Base-by-base conservation (phyloP, 371 early-diverging fungal species). In the Coemansia sp. region DNA sequence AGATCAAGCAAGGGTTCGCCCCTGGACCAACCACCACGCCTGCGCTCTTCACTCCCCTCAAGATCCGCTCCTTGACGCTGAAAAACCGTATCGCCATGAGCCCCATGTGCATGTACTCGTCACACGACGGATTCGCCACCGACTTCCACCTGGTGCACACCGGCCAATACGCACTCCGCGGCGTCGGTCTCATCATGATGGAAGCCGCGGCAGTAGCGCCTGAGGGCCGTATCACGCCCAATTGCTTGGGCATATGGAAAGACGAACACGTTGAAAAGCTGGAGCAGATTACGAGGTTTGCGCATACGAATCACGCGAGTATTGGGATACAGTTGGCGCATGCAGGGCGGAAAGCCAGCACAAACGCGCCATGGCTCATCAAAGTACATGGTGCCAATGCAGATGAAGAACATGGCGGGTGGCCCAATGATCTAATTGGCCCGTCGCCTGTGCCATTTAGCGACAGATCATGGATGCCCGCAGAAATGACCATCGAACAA, bases 241-340 rank as follows among this genome's bases (percentile, higher is more conserved):
- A 85, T 57, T 89, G 90, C 66, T 64, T 84, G n/a, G 94, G 95
- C 4, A 52, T 95, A 16, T 95, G 90, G 89, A 81, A 68, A 4
- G 92, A 93, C 67, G 89, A 84, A n/a, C 95, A 94, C 37, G 84
- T 90, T 22, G 79, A 69, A 26, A 62, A 71, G 58, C 68, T 91
- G 34, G 80, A 82, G 56, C 82, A 84, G 11, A 82, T 92, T 26
- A 86, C 83, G 2, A 79, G 84, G 31, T 85, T 87, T 66, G 80
- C 84, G 34, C 90, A 93, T 60, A 72, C 83, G 3, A 84, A 84
- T 54, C 88, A 88, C 16, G 66, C 81, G 26, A 80, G 84, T 24
- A 69, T 86, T n/a, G 93, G 85, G 59, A 86, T 92, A 66, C 94
- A 94, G 68, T 71, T 94, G 10, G 91, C 86, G 0, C 94, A 94